These are phyloP conservation scores for Groenewaldozyma auringiensis DNA, from an alignment of 1,139 yeast genomes.

Conservation along the genomic window DNA sequence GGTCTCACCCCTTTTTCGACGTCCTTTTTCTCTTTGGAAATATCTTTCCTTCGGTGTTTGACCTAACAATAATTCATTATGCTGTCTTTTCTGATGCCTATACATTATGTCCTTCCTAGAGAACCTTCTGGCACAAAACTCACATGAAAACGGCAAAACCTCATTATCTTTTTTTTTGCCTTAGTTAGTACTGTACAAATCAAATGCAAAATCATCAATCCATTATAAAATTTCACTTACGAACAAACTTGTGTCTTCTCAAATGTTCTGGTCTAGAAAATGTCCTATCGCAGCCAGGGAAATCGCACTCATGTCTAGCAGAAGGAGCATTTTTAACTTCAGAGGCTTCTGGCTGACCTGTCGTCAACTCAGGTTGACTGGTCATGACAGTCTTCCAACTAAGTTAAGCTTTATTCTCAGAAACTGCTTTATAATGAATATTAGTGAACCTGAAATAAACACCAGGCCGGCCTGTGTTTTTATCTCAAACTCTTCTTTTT, in stretches of 20 bases:
- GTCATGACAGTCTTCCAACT: neutral
- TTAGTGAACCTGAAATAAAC: no score
- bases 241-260: slow-evolving; percentile 19
- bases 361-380: neutral
- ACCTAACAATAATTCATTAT: slow-evolving; percentile 8
- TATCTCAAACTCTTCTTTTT: no score
- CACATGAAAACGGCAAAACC: slow-evolving; percentile 17
- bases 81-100: slow-evolving; percentile 20
- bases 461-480: no score
- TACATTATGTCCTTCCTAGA: slow-evolving; percentile 21
- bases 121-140: slow-evolving; percentile 16
- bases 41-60: neutral
- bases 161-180: neutral
- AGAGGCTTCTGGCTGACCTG: neutral
- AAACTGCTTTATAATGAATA: no score
- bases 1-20: neutral
- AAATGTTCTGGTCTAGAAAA: slow-evolving; percentile 23
- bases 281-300: slow-evolving; percentile 16
- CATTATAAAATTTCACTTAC: slow-evolving; percentile 11
- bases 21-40: neutral
- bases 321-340: neutral
- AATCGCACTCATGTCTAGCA: slow-evolving; percentile 13
- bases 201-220: no score
- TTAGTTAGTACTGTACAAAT: neutral
- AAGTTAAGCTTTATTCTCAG: neutral